Base-by-base conservation (phyloP, 73 alveolate genomes). In the Blepharisma japonicum region DNA sequence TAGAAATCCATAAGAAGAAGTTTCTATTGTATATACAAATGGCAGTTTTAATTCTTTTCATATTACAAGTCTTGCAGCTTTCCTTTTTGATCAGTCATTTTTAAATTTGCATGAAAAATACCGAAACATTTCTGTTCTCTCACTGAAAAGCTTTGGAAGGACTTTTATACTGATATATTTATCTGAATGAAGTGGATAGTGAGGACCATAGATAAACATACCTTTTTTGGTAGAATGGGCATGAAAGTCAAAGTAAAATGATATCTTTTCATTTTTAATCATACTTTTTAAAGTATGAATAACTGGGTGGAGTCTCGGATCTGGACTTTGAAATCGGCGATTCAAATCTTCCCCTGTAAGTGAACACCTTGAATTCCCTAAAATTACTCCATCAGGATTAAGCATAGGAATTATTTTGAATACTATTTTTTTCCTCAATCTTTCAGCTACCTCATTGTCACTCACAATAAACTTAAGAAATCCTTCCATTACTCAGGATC, bases 341-440 rank as follows among this genome's bases (percentile, higher is more conserved):
- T 92, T 92, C 84, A 92, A 74, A 87, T 92, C 93, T 42, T 79
- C 72, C 0, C 98, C 98, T 39, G 84, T 53, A n/a, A 72, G 74
- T 18, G 89, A 81, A 9, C 91, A 67, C 71, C 98, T 83, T 27
- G 86, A 81, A 83, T 92, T 81, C 56, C 98, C 98, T 55, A 83
- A 80, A 39, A 89, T 83, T 6, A 92, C 98, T 27, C 98, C 98
- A 90, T 92, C 98, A 6, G 94, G 94, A 77, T 93, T 93, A 25
- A 87, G 70, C 91, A 93, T 93, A 7, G 98, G 98, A 50, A 93
- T 77, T 38, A 93, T 87, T 85, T 93, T 92, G 87, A 93, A 93
- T 18, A 93, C 82, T 71, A 85, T 89, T 51, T 83, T 56, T 47
- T 90, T 84, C 85, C 96, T 77, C 47, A 93, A 83, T 77, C 78